A percentile compares a stretch with the other conserved stretches of the same genome.
Evolutionary conservation across 2,329 filamentous ascomycete species (phyloP).

Genomic region (Aspergillus caelatus): DNA sequence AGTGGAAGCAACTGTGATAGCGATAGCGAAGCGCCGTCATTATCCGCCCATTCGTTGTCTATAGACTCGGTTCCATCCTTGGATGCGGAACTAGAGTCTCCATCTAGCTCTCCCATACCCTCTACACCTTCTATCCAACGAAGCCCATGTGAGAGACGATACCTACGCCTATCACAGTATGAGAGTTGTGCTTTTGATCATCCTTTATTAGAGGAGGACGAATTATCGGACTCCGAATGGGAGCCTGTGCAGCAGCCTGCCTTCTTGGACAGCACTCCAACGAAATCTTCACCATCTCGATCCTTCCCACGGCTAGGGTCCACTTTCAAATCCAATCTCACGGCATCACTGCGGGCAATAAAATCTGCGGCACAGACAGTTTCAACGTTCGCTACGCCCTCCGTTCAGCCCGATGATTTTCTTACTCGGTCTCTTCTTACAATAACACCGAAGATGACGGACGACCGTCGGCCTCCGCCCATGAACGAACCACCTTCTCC

Average conservation of each 20-base stretch:
- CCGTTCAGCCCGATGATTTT: slow-evolving; percentile 60
- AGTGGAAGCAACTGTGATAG: slow-evolving; percentile 47
- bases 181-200: slow-evolving; percentile 61
- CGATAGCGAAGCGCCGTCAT: slow-evolving; percentile 45
- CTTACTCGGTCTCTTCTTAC: slow-evolving; percentile 61
- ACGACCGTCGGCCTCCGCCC: slow-evolving; percentile 62
- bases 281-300: slow-evolving; percentile 29
- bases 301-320: slow-evolving; percentile 47
- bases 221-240: slow-evolving; percentile 26
- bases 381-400: slow-evolving; percentile 58
- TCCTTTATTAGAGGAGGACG: slow-evolving; percentile 54
- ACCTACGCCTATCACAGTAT: slow-evolving; percentile 53
- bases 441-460: slow-evolving; percentile 60
- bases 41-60: slow-evolving; percentile 56
- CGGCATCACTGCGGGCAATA: slow-evolving; percentile 63
- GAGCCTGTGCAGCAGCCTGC: slow-evolving; percentile 13
- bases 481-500: slow-evolving; percentile 57
- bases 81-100: slow-evolving; percentile 53
- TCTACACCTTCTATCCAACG: slow-evolving; percentile 45
- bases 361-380: slow-evolving; percentile 64
- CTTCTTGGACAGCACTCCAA: slow-evolving; percentile 14
- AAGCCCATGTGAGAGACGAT: slow-evolving; percentile 43
- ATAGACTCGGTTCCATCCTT: slow-evolving; percentile 62
- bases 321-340: slow-evolving; percentile 66
- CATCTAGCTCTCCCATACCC: slow-evolving; percentile 46